Percentiles rank a stretch among this genome's conserved stretches.
These are phyloP conservation scores for Strigomonas culicis DNA, from an alignment of 208 protist genomes.

Conservation along the genomic window DNA sequence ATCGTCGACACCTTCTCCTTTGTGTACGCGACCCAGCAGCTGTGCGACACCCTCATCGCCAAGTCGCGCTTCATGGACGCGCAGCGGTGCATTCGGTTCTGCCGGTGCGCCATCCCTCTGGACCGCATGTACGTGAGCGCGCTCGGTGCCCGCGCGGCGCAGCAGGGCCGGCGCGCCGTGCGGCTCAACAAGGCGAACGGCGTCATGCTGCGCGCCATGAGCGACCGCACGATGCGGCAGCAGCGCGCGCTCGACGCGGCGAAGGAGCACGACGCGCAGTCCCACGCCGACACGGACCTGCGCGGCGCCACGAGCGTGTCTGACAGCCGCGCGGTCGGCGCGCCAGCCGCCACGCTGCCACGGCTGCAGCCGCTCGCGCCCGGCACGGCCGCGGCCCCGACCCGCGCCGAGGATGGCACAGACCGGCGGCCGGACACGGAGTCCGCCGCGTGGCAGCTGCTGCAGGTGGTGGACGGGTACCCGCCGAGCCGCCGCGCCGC, in stretches of 20 bases:
- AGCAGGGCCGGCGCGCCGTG: not conserved
- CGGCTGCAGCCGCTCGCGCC: conserved; percentile 2
- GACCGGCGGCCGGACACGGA: conserved; percentile 29
- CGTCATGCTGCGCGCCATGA: conserved; percentile 41
- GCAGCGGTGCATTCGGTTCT: conserved; percentile 67
- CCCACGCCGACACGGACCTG: not conserved
- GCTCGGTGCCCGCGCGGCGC: too few species aligned
- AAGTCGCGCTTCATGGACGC: conserved; percentile 66
- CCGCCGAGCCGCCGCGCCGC: too few species aligned
- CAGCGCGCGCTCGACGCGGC: conserved; percentile 49
- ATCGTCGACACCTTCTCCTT: conserved; percentile 64
- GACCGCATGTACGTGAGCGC: not conserved
- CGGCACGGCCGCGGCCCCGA: not conserved
- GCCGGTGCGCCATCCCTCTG: conserved; percentile 22
- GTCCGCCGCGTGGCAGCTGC: too few species aligned
- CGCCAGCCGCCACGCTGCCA: not conserved
- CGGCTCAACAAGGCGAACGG: conserved; percentile 40
- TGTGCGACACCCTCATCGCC: conserved; percentile 49
- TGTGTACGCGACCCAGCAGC: conserved; percentile 44
- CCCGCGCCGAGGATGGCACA: conserved; percentile 29
- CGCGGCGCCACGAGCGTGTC: not conserved
- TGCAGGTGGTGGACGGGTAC: too few species aligned
- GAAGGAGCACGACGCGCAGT: conserved; percentile 1
- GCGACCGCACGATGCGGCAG: conserved; percentile 49
- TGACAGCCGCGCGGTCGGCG: not conserved